Evolutionary conservation across 306 rosid genomes (phyloP).

Genomic region (Vigna mungo): DNA sequence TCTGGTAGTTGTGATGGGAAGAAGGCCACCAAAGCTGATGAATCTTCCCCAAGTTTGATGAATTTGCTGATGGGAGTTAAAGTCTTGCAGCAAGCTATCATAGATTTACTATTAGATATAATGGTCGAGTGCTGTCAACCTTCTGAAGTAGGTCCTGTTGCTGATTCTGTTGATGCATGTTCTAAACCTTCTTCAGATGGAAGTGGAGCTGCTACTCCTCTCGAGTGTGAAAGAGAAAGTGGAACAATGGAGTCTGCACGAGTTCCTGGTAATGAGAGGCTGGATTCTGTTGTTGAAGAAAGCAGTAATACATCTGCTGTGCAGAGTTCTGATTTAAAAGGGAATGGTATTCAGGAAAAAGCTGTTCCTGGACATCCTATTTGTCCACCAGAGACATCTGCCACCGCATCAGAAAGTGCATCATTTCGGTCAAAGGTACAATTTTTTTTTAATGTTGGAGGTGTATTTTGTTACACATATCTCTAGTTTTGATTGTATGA

Average conservation of each 20-base stretch:
- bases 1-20: conserved; percentile 83
- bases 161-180: conserved; percentile 67
- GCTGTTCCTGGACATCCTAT: conserved; percentile 71
- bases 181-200: conserved; percentile 68
- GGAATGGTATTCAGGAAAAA: conserved; percentile 57
- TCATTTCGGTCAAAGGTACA: conserved; percentile 80
- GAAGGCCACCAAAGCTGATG: conserved; percentile 74
- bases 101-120: conserved; percentile 96
- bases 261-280: conserved; percentile 68
- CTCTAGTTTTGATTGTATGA: conserved; percentile 41
- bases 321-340: conserved; percentile 83
- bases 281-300: conserved; percentile 72
- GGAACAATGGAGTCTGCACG: conserved; percentile 65
- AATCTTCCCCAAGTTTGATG: conserved; percentile 97
- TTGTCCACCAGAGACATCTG: conserved; percentile 89
- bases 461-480: conserved; percentile 28
- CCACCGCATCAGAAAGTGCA: conserved; percentile 68
- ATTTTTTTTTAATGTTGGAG: conserved; percentile 27
- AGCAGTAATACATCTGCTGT: conserved; percentile 77
- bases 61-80: conserved; percentile 98
- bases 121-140: conserved; percentile 99
- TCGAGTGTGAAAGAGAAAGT: conserved; percentile 71
- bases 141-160: conserved; percentile 71
- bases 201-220: conserved; percentile 63
- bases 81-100: conserved; percentile 96